Base-by-base conservation (phyloP, 2,329 filamentous ascomycete genomes). In the Monosporascus sp. region DNA sequence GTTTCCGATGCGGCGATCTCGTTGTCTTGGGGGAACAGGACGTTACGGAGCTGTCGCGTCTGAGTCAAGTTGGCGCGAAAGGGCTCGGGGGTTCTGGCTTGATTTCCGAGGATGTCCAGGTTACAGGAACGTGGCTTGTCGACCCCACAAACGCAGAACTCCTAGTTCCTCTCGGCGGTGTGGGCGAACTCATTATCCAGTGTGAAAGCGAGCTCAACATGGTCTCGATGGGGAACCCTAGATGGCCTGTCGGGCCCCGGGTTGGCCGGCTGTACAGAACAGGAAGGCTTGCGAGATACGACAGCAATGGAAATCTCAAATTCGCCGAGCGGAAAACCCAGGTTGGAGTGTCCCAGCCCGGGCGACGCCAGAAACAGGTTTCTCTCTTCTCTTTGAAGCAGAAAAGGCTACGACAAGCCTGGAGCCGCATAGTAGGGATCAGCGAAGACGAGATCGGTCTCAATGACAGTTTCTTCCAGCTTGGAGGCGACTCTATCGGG, bases 391-490 rank as follows among this genome's bases (percentile, higher is more conserved):
- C 76, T 1, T 59, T 60, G 20, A 75, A 71, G 58, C 76, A 80
- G 60, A 69, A 70, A 49, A 70, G 67, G 7, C 67, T 84, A 5
- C 73, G 73, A 14, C 62, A 66, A 6, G 66, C 80, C 14, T 84
- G 81, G 80, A 71, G 73, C 36, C 70, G 70, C 4, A 73, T 81
- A 1, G 65, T 83, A 31, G 65, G 61, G 1, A 63, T 79, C 1
- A 59, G 67, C 1, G 70, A 78, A 51, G 71, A 77, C 3, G 69
- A 76, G 1, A 80, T 84, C 19, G 73, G 77, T 1, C 66, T 77
- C 1, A 76, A 82, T 11, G 77, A 84, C 60, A 82, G 78, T 67
- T 85, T 85, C 68, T 84, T 85, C 73, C 74, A 76, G 3, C 73
- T 84, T 0, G 82, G 82, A 1, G 82, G 82, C 20, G 81, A 85